Evolutionary conservation across 495 filamentous ascomycete genomes (phyloP).

Genomic region (Pyrenula massariospora): DNA sequence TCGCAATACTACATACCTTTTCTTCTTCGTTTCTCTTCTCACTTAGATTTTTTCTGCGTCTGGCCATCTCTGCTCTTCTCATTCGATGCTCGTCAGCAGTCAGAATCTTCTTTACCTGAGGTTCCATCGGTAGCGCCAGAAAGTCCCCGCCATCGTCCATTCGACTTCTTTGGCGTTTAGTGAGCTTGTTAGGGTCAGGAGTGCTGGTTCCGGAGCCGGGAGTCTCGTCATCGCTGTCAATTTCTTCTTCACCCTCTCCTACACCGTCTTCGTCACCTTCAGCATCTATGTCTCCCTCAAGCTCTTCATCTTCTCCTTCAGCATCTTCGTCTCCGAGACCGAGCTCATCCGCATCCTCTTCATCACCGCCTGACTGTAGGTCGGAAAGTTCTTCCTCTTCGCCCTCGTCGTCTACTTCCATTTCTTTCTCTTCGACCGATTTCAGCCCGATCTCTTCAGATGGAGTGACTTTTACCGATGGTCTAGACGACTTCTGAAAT

Average conservation of each 20-base stretch:
- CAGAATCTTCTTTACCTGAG: conserved; percentile 83
- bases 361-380: conserved; percentile 13
- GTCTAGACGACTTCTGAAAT: conserved; percentile 10
- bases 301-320: conserved; percentile 31
- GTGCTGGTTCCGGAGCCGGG: conserved; percentile 47
- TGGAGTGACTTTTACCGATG: conserved; percentile 23
- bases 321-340: conserved; percentile 22
- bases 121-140: conserved; percentile 82
- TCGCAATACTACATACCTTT: conserved; percentile 57
- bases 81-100: conserved; percentile 93
- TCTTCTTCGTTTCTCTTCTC: conserved; percentile 98
- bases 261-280: conserved; percentile 42
- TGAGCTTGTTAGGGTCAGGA: conserved; percentile 75
- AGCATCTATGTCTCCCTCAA: conserved; percentile 37
- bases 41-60: conserved; percentile 87
- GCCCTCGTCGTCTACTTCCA: conserved; percentile 36
- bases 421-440: conserved; percentile 48
- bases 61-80: conserved; percentile 91
- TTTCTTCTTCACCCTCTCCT: conserved; percentile 37
- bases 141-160: conserved; percentile 60
- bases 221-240: conserved; percentile 52
- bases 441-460: conserved; percentile 26
- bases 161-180: conserved; percentile 70
- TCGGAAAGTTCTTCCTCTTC: conserved; percentile 36
- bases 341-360: conserved; percentile 36